Percentiles rank a stretch among this genome's conserved stretches.
phyloP scores from a whole-genome alignment of 1,139 yeast genomes.

The Citeromyces hawaiiensis region DNA sequence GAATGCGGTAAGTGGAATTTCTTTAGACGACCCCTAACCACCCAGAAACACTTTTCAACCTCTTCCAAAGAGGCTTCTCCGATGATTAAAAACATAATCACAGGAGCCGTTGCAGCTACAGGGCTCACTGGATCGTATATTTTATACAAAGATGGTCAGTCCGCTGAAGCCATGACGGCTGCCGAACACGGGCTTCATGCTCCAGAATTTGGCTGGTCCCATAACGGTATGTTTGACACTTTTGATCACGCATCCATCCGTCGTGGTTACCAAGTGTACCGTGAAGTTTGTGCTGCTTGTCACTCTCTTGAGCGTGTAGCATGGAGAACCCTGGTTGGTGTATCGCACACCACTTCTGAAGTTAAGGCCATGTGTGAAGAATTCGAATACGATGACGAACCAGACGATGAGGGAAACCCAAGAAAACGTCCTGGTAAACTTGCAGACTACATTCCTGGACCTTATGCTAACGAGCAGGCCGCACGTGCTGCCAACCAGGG shows the following conservation, averaged over 20 bases:
- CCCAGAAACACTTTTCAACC: conserved; percentile 16
- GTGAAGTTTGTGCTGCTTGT: conserved; percentile 98
- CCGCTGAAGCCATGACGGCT: conserved; percentile 95
- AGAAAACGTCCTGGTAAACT: conserved; percentile 97
- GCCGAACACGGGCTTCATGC: conserved; percentile 99
- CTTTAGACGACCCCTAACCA: conserved; percentile 1
- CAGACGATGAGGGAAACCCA: conserved; percentile 98
- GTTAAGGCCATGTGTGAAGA: conserved; percentile 93
- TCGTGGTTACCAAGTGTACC: conserved; percentile 98
- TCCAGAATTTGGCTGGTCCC: conserved; percentile 89
- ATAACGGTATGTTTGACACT: conserved; percentile 80
- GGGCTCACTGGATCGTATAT: conserved; percentile 65
- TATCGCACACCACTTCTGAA: conserved; percentile 83
- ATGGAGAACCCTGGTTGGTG: conserved; percentile 98
- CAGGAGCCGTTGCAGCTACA: conserved; percentile 53
- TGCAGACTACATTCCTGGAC: conserved; percentile 90
- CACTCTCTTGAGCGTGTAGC: conserved; percentile 95
- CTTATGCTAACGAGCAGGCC: conserved; percentile 96
- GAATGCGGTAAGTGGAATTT: conserved; percentile 16
- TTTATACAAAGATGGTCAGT: conserved; percentile 66
- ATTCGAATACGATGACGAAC: conserved; percentile 97
- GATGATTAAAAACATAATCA: conserved; percentile 35
- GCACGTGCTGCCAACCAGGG: conserved; percentile 99
- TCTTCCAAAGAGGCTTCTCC: conserved; percentile 12
- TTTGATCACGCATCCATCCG: conserved; percentile 96